Evolutionary conservation across 805 yeast genomes (phyloP).

Genomic region (Ogataea minuta): DNA sequence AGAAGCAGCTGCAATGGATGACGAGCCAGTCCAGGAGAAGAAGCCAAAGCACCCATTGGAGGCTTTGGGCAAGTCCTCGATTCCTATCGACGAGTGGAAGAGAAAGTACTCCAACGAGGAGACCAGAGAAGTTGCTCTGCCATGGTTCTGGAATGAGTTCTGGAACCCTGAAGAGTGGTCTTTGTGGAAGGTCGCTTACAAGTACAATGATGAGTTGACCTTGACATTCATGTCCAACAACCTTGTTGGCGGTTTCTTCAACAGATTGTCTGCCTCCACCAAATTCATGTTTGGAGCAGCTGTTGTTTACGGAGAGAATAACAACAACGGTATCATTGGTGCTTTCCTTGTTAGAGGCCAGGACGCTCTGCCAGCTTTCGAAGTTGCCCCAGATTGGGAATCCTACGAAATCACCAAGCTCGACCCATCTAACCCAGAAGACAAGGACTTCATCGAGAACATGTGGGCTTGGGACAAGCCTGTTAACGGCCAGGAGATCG

Average conservation of each 20-base stretch:
- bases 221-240: slow-evolving; percentile 97
- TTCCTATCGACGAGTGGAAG: slow-evolving; percentile 90
- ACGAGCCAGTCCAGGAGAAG: slow-evolving; percentile 52
- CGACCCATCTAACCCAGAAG: slow-evolving; percentile 74
- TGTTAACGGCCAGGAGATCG: slow-evolving; percentile 79
- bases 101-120: slow-evolving; percentile 96
- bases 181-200: slow-evolving; percentile 91
- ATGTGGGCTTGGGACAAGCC: slow-evolving; percentile 99
- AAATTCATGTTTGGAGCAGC: slow-evolving; percentile 91
- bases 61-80: slow-evolving; percentile 66
- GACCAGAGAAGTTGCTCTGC: slow-evolving; percentile 89
- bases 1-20: slow-evolving; percentile 34
- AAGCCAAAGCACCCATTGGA: slow-evolving; percentile 92
- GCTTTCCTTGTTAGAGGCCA: slow-evolving; percentile 95
- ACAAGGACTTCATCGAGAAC: slow-evolving; percentile 78
- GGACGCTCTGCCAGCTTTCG: slow-evolving; percentile 85
- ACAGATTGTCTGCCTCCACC: slow-evolving; percentile 87
- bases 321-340: slow-evolving; percentile 96
- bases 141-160: slow-evolving; percentile 95
- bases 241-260: slow-evolving; percentile 96
- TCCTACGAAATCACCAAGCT: slow-evolving; percentile 81
- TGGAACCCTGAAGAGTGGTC: slow-evolving; percentile 94
- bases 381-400: slow-evolving; percentile 99
- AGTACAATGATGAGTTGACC: slow-evolving; percentile 97
- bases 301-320: slow-evolving; percentile 98